Conservation (phyloP, 2,329 filamentous ascomycete species). For the Metarhizium album region DNA sequence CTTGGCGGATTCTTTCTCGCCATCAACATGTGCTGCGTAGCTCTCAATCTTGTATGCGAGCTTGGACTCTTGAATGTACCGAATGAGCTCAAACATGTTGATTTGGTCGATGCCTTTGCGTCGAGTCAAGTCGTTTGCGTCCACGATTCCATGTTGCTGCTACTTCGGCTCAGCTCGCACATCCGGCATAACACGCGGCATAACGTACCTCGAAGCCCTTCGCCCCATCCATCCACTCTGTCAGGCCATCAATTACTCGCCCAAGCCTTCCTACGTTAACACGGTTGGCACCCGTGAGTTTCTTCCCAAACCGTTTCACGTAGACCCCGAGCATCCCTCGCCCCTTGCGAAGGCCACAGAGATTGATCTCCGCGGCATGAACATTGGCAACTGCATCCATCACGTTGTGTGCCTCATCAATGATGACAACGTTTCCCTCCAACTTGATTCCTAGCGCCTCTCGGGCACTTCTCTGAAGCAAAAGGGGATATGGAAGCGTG, state of each 20-base stretch:
- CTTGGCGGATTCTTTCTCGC: conserved; percentile 25
- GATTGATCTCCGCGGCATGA: conserved; percentile 65
- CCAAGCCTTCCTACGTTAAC: conserved; percentile 85
- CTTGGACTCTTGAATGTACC: conserved; percentile 85
- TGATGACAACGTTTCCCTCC: conserved; percentile 82
- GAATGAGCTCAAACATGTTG: conserved; percentile 79
- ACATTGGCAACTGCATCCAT: conserved; percentile 90
- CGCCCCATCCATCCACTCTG: conserved; percentile 52
- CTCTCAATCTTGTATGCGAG: conserved; percentile 90
- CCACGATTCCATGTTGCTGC: conserved; percentile 54
- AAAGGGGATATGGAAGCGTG: conserved; percentile 81
- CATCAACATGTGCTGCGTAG: conserved; percentile 57
- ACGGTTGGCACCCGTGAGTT: conserved; percentile 80
- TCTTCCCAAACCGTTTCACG: conserved; percentile 77
- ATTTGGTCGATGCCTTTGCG: conserved; percentile 90
- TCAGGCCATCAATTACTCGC: conserved; percentile 70
- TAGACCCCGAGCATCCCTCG: conserved; percentile 71
- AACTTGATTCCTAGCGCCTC: conserved; percentile 81
- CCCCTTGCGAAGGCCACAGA: conserved; percentile 62
- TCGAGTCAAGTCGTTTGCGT: conserved; percentile 61
- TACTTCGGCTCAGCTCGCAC: conserved; percentile 6
- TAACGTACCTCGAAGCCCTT: conserved; percentile 30
- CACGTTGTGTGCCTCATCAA: conserved; percentile 95
- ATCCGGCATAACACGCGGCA: no score
- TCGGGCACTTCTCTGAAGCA: conserved; percentile 76